These are phyloP conservation scores for Ophiostoma montium DNA, from an alignment of 2,329 filamentous ascomycete genomes.

Conservation along the genomic window DNA sequence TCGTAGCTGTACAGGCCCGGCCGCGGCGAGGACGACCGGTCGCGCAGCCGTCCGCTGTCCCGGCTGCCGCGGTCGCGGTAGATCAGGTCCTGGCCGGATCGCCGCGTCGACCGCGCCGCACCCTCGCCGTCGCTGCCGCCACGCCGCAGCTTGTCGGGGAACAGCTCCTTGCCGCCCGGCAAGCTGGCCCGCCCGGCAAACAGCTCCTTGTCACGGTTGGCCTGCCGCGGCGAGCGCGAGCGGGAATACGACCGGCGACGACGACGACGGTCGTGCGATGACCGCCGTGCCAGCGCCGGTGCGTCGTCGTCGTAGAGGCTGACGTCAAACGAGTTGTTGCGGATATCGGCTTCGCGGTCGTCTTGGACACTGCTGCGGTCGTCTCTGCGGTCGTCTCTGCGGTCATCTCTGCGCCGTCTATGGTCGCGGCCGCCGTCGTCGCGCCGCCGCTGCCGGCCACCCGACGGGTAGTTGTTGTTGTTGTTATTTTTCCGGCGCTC, in stretches of 20 bases:
- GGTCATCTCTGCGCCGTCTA: slow-evolving; percentile 4
- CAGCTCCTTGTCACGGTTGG: slow-evolving; percentile 46
- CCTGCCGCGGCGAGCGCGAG: slow-evolving; percentile 14
- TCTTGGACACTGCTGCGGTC: slow-evolving; percentile 24
- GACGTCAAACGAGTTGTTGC: slow-evolving; percentile 46
- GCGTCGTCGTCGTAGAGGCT: slow-evolving; percentile 48
- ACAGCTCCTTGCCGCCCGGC: slow-evolving; percentile 8
- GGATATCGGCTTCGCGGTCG: slow-evolving; percentile 34
- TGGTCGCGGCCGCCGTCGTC: slow-evolving; percentile 35
- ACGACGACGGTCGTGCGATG: slow-evolving; percentile 3
- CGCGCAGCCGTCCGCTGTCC: slow-evolving; percentile 21
- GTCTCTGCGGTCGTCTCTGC: slow-evolving; percentile 12
- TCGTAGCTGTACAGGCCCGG: slow-evolving; percentile 25
- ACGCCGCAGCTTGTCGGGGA: slow-evolving; percentile 6
- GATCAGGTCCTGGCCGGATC: too few relatives aligned
- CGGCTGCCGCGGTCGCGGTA: slow-evolving; percentile 16
- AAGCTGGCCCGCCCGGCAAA: slow-evolving; percentile 32
- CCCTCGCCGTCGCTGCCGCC: not conserved
- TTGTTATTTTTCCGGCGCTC: slow-evolving; percentile 48
- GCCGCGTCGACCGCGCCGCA: too few relatives aligned
- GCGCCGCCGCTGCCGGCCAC: slow-evolving; percentile 37
- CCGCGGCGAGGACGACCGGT: slow-evolving; percentile 38
- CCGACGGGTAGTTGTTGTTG: too few relatives aligned
- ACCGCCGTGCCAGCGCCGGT: slow-evolving; percentile 3
- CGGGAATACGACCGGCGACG: slow-evolving; percentile 9